Evolutionary conservation across 495 filamentous ascomycete species (phyloP), one percentile per base, ranked within the genome.

Genomic region (Tirmania nivea): DNA sequence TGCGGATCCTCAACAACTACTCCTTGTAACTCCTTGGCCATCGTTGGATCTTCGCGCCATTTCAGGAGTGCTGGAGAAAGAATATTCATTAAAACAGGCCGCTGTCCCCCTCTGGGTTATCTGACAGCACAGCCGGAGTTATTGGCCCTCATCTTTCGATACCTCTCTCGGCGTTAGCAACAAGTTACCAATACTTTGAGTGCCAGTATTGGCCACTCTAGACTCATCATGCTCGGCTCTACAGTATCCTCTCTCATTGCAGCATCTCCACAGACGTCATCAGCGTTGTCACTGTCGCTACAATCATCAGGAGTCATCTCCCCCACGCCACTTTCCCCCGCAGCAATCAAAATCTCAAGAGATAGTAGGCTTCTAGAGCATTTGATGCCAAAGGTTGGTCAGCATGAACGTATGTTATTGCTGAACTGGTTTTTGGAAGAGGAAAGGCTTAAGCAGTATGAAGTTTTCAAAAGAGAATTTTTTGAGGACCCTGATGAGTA

Each of bases 401-500:
- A 45, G 39, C 14, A 14, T 14, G 39, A 45, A 14, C 39, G 39
- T 14, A 45, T 45, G 39, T 14, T 14, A 45, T 6, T 45, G 39
- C 39, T 45, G 12, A 19, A 45, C 12, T 45, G 39, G 39, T 45
- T 45, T 45, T 4, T 45, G 39, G 39, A 45, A 8, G 39, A 45
- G 17, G 39, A 19, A 14, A 45, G 8, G 14, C 39, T 45, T 8
- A 45, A 45, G 17, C 12, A 19, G 17, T 45, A 45, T 45, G 39
- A 45, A 8, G 3, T 45, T 14, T 45, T 55, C 21, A 35, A 17
- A 17, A 21, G 14, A 16, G 48, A 34, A 48, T 39, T 34, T 48
- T 55, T 50, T 35, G 53, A 55, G 9, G 53, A 55, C 21, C 36
- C 17, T 34, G 54, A 56, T 11, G 54, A 56, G 34, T 50, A 52